Percentiles rank a stretch among this genome's conserved stretches.
These are phyloP conservation scores for Rhizophlyctis rosea DNA, from an alignment of 192 early-diverging fungal species.

Conservation along the genomic window DNA sequence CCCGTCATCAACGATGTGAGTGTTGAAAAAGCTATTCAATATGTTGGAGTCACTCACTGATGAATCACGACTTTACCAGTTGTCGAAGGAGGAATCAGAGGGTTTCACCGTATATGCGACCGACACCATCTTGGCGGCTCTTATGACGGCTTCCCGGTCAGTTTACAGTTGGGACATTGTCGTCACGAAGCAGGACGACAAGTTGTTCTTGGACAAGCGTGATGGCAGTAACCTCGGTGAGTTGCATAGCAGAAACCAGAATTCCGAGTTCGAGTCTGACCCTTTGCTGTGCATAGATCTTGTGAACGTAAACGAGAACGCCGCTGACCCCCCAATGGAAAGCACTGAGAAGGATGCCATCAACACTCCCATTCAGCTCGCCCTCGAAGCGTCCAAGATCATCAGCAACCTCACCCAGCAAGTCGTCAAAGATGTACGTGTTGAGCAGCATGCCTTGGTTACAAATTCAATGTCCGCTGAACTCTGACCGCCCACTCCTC, in stretches of 20 bases:
- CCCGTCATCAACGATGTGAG: slow-evolving; percentile 64
- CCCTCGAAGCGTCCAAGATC: slow-evolving; percentile 83
- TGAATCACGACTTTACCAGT: slow-evolving; percentile 21
- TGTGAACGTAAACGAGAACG: slow-evolving; percentile 94
- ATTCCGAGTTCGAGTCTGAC: background rate
- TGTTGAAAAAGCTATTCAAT: background rate
- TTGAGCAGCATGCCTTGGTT: too few relatives aligned
- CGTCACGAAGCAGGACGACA: slow-evolving; percentile 75
- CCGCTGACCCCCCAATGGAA: slow-evolving; percentile 85
- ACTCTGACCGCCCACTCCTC: background rate
- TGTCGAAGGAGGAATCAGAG: slow-evolving; percentile 27
- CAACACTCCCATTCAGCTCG: slow-evolving; percentile 83
- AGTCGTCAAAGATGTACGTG: slow-evolving; percentile 28
- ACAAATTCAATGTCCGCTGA: background rate
- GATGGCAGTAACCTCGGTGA: slow-evolving; percentile 69
- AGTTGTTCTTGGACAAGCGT: slow-evolving; percentile 89
- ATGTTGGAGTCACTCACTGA: slow-evolving; percentile 1
- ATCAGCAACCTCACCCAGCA: slow-evolving; percentile 83
- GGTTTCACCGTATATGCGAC: slow-evolving; percentile 80
- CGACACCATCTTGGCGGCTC: slow-evolving; percentile 80
- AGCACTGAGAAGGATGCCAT: slow-evolving; percentile 79
- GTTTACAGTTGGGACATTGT: slow-evolving; percentile 97
- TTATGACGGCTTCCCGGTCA: slow-evolving; percentile 90
- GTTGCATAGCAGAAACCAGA: background rate
- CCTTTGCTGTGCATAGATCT: slow-evolving; percentile 57